Percentiles rank a stretch among this genome's conserved stretches.
phyloP scores from a whole-genome alignment of 1,284 basidiomycete species.

The Cryptococcus sp. region DNA sequence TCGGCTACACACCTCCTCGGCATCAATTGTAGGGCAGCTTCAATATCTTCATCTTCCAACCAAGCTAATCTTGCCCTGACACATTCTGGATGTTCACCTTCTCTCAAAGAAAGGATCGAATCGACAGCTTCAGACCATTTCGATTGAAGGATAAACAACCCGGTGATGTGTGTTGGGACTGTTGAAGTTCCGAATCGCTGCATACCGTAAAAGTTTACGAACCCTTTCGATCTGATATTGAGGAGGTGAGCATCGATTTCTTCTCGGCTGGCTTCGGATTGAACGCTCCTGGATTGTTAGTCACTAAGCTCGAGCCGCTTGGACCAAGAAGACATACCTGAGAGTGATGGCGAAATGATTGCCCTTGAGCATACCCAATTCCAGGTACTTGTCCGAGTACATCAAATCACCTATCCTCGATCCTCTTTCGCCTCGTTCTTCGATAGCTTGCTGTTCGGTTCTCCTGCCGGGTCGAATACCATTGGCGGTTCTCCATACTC shows the following conservation, averaged over 20 bases:
- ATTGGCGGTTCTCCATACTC: constrained; percentile 78
- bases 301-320: background rate
- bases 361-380: constrained; percentile 91
- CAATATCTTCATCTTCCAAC: constrained; percentile 70
- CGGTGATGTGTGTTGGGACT: constrained; percentile 91
- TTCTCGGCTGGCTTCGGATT: constrained; percentile 61
- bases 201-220: constrained; percentile 99
- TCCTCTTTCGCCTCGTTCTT: constrained; percentile 79
- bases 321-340: constrained; percentile 56
- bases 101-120: constrained; percentile 73
- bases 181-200: constrained; percentile 97
- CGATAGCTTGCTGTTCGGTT: constrained; percentile 58
- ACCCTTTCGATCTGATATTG: constrained; percentile 78
- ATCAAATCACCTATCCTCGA: constrained; percentile 82
- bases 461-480: constrained; percentile 57
- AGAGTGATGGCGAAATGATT: constrained; percentile 94
- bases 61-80: constrained; percentile 73
- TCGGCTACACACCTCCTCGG: constrained; percentile 89
- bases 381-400: constrained; percentile 74
- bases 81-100: constrained; percentile 86
- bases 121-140: constrained; percentile 84
- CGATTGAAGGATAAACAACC: constrained; percentile 77
- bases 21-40: constrained; percentile 72
- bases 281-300: constrained; percentile 62
- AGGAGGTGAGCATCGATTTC: constrained; percentile 71